Evolutionary conservation across 2,329 filamentous ascomycete genomes (phyloP), one percentile per base, ranked within the genome.

Genomic region (Chalara sp.): DNA sequence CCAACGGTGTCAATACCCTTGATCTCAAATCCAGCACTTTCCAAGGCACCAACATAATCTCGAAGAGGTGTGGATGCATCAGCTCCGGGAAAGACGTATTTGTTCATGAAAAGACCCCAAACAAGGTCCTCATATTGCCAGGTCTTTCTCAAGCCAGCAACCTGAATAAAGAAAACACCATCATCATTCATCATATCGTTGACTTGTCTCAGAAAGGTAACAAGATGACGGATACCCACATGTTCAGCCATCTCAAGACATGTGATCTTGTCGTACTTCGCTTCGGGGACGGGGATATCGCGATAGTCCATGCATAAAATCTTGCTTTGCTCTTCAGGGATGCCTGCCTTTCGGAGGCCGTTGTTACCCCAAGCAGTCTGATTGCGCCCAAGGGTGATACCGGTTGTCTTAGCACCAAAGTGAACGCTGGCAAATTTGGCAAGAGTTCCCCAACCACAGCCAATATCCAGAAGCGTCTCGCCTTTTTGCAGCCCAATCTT

Each of bases 61-160:
- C 89, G 89, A 46, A 99, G 83, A 47, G 93, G 93, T 52, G 90
- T 95, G 42, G 89, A 95, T 48, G 93, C 93, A 67, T 97, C 93
- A 47, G 93, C 93, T 67, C 93, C 93, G 33, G 91, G 93, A 81
- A 97, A 97, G 69, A 97, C 79, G 72, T 97, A 96, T 76, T 96
- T 96, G 84, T 97, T 97, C 90, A 97, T 95, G 80, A 96, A 97
- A 44, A 97, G 80, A 68, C 93, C 93, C 93, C 93, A 97, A 70
- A 92, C 87, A 47, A 96, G 80, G 73, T 97, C 92, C 77, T 97
- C 91, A 67, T 96, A 97, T 72, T 97, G 93, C 93, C 93, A 97
- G 57, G 80, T 76, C 76, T 95, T 95, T 62, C 93, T 86, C 55
- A 99, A 80, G 73, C 93, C 93, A 62, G 92, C 90, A 63, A 95